Percentiles rank a stretch among this genome's conserved stretches.
These are phyloP conservation scores for Trichoderma gamsii DNA, from an alignment of 495 filamentous ascomycete genomes.

Conservation along the genomic window DNA sequence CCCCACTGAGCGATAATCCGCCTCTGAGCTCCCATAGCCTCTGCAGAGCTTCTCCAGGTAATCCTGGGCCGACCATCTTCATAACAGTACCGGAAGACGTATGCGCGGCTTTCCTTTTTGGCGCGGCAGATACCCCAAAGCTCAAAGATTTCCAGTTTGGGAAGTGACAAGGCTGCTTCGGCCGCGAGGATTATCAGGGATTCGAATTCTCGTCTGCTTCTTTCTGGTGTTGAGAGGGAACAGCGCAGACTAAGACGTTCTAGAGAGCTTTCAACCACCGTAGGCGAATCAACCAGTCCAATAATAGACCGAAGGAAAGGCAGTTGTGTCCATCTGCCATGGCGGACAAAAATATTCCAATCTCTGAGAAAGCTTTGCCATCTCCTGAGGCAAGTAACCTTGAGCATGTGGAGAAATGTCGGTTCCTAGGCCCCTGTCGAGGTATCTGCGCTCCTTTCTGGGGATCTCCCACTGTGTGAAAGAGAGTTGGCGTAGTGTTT, in stretches of 20 bases:
- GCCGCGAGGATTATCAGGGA: conserved; percentile 7
- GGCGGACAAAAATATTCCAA: not conserved
- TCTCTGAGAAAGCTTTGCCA: conserved; percentile 7
- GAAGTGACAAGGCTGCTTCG: not conserved
- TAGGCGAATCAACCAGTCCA: not conserved
- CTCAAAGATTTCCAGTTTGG: not conserved
- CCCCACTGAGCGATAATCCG: conserved; percentile 9
- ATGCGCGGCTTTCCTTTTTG: not conserved
- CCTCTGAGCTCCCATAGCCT: not conserved
- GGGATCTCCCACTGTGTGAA: conserved; percentile 8
- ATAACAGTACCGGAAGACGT: conserved; percentile 8
- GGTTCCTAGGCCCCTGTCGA: not conserved
- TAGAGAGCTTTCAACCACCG: not conserved
- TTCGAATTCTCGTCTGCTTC: not conserved
- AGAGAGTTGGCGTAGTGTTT: conserved; percentile 7
- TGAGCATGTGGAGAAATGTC: not conserved
- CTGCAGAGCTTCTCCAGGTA: not conserved
- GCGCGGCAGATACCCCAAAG: not conserved
- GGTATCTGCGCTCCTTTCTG: not conserved
- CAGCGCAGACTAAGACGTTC: not conserved
- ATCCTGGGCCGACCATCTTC: not conserved
- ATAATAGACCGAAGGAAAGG: conserved; percentile 12
- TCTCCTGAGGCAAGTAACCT: not conserved
- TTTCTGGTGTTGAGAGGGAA: not conserved
- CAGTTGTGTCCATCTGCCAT: conserved; percentile 4